Conservation (phyloP, 306 rosid genomes). For the Hylodesmum podocarpum region DNA sequence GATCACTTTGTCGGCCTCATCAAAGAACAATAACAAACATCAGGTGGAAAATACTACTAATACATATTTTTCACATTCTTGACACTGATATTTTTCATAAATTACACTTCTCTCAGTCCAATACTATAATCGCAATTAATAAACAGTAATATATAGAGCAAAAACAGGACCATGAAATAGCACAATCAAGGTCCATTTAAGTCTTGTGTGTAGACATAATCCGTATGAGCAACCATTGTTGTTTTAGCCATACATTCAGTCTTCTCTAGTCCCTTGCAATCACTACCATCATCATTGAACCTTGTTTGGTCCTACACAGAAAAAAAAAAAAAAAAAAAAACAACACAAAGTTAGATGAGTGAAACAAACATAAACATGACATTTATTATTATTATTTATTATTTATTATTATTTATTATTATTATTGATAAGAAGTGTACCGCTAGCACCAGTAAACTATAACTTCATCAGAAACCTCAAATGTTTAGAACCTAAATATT, state of each 20-base stretch:
- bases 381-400: no score
- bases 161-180: not conserved
- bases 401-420: no score
- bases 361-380: not conserved
- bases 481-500: no score
- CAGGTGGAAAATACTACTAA: not conserved
- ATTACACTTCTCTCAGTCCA: slow-evolving; percentile 7
- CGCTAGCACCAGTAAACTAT: no score
- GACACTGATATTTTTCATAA: not conserved
- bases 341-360: no score
- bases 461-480: no score
- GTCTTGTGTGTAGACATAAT: slow-evolving; percentile 63
- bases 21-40: not conserved
- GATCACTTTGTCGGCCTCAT: not conserved
- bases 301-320: slow-evolving; percentile 28
- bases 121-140: not conserved
- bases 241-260: slow-evolving; percentile 50
- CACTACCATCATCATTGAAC: slow-evolving; percentile 31
- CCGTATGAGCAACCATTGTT: slow-evolving; percentile 55
- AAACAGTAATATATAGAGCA: not conserved
- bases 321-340: no score
- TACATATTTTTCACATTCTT: not conserved
- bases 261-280: slow-evolving; percentile 43
- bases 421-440: no score
- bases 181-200: slow-evolving; percentile 38